Conservation (phyloP, 2,329 filamentous ascomycete species). For the Dactylellina haptotyla region DNA sequence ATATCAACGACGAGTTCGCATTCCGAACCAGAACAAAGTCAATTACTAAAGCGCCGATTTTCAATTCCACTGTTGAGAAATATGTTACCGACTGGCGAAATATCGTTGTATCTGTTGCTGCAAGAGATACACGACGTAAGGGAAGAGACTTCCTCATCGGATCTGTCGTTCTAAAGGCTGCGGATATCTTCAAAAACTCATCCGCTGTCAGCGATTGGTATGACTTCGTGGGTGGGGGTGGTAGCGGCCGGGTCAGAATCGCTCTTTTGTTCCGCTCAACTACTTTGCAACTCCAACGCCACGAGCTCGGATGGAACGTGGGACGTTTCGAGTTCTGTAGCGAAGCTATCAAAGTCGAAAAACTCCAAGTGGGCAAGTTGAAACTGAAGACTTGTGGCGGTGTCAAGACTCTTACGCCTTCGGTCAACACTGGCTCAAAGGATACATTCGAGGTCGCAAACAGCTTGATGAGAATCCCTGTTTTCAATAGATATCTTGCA, state of each 20-base stretch:
- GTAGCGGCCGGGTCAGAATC: conserved; percentile 88
- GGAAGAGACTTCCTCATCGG: conserved; percentile 95
- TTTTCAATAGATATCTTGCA: conserved; percentile 88
- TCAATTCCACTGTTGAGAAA: conserved; percentile 93
- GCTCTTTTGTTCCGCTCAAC: conserved; percentile 89
- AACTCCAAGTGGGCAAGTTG: conserved; percentile 59
- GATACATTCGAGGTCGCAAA: conserved; percentile 25
- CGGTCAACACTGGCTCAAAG: conserved; percentile 59
- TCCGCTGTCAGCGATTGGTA: conserved; percentile 94
- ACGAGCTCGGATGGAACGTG: conserved; percentile 92
- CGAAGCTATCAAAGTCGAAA: conserved; percentile 74
- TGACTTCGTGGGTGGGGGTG: conserved; percentile 89
- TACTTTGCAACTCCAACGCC: conserved; percentile 81
- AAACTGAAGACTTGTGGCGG: conserved; percentile 51
- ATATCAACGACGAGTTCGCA: conserved; percentile 84
- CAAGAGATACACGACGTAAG: conserved; percentile 88
- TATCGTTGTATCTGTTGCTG: conserved; percentile 83
- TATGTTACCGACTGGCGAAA: conserved; percentile 97
- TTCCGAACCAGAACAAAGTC: conserved; percentile 87
- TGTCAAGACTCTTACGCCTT: conserved; percentile 59
- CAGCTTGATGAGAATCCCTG: conserved; percentile 75
- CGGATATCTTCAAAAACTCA: conserved; percentile 83
- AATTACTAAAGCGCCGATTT: conserved; percentile 92
- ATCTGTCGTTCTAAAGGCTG: conserved; percentile 85
- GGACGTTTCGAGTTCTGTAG: conserved; percentile 90